phyloP scores from a whole-genome alignment of 2,329 filamentous ascomycete species.

The Aureobasidium sp. region DNA sequence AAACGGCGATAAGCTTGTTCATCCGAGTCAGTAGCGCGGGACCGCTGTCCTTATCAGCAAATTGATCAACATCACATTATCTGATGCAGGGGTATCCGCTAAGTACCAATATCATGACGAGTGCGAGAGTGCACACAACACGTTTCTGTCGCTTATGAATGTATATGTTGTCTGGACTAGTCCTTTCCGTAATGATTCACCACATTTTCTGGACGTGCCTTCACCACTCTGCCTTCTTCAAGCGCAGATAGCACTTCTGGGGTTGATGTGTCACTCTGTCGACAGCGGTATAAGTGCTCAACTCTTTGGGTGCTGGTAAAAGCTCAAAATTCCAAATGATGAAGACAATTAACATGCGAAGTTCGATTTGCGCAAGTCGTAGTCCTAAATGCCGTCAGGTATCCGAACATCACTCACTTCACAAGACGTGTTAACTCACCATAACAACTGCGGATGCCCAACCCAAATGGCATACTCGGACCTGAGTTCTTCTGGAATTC shows the following conservation, averaged over 20 bases:
- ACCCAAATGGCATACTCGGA: slow-evolving; percentile 32
- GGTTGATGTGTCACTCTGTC: slow-evolving; percentile 28
- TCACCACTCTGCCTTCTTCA: slow-evolving; percentile 6
- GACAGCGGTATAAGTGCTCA: slow-evolving; percentile 21
- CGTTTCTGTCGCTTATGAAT: too few relatives aligned
- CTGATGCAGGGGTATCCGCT: neutral
- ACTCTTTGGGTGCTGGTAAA: slow-evolving; percentile 20
- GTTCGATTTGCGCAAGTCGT: slow-evolving; percentile 25
- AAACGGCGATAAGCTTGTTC: slow-evolving; percentile 2
- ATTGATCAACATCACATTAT: neutral
- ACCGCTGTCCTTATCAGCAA: neutral
- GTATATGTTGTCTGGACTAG: neutral
- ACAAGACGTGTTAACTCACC: too few relatives aligned
- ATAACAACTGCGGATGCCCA: slow-evolving; percentile 33
- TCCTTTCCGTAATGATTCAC: too few relatives aligned
- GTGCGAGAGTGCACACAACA: too few relatives aligned
- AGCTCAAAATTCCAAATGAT: slow-evolving; percentile 29
- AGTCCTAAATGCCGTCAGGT: slow-evolving; percentile 17
- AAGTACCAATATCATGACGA: neutral
- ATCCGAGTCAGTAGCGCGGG: neutral
- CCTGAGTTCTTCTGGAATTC: slow-evolving; percentile 32
- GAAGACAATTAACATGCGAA: slow-evolving; percentile 25
- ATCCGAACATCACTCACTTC: too few relatives aligned
- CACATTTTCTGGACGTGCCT: neutral
- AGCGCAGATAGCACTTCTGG: slow-evolving; percentile 24